These are phyloP conservation scores for Moniliella sp. DNA, from an alignment of 1,284 basidiomycete genomes.

Conservation along the genomic window DNA sequence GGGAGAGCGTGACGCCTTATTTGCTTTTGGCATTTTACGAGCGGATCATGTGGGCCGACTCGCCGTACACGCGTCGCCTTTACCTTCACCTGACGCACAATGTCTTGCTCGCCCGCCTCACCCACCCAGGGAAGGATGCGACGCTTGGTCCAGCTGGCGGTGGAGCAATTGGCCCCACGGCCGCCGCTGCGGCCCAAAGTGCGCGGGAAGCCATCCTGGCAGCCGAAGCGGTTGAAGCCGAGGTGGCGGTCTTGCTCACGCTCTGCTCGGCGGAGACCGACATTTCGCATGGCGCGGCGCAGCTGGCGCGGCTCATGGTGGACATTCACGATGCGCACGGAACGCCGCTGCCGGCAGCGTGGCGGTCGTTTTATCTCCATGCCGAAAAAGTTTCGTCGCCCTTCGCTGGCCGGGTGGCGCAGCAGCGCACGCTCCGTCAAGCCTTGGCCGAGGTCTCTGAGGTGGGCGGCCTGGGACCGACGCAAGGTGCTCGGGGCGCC, in stretches of 20 bases:
- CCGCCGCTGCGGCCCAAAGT: too few species aligned
- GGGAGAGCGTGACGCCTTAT: too few species aligned
- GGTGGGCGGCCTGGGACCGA: too few species aligned
- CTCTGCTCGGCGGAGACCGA: slow-evolving; percentile 23
- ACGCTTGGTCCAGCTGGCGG: too few species aligned
- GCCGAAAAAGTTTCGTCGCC: slow-evolving; percentile 9
- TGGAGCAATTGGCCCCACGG: too few species aligned
- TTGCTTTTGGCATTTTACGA: too few species aligned
- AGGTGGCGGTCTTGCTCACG: slow-evolving; percentile 7
- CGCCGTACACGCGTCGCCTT: too few species aligned
- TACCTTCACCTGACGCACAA: too few species aligned
- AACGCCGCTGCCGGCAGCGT: slow-evolving; percentile 1
- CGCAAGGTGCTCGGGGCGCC: slow-evolving; percentile 48
- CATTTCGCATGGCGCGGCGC: slow-evolving; percentile 16
- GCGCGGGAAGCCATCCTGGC: too few species aligned
- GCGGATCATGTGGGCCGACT: too few species aligned
- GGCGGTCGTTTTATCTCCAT: slow-evolving; percentile 9
- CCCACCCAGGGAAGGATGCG: too few species aligned
- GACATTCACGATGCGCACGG: background rate
- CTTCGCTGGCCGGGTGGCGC: slow-evolving; percentile 44
- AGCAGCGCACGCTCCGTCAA: slow-evolving; percentile 58
- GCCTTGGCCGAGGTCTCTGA: slow-evolving; percentile 46
- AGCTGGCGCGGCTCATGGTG: slow-evolving; percentile 1
- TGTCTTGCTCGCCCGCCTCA: too few species aligned
- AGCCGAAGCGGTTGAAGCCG: background rate